A percentile compares a stretch with the other conserved stretches of the same genome.
These are phyloP conservation scores for Nyssa sinensis DNA, from an alignment of 148 eudicot genomes.

Conservation along the genomic window DNA sequence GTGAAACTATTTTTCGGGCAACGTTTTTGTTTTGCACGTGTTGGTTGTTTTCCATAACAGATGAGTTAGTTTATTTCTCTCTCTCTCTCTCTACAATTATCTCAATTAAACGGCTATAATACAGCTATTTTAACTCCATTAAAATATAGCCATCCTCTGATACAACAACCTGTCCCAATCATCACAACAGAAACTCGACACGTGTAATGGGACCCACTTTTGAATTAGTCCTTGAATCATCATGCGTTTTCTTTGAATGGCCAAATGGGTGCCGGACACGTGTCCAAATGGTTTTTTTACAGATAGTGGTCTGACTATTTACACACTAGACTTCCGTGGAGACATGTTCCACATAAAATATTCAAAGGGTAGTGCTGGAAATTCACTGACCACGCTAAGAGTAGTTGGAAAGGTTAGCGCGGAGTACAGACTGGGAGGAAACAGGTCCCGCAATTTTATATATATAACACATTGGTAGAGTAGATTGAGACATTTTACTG, in stretches of 20 bases:
- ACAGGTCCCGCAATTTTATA: not conserved
- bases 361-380: not conserved
- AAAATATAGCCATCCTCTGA: not conserved
- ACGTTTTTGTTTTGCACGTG: not conserved
- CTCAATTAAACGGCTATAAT: slow-evolving; percentile 7
- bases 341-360: too few species aligned
- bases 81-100: slow-evolving; percentile 11
- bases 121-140: not conserved
- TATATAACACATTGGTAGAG: not conserved
- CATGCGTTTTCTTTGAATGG: too few species aligned
- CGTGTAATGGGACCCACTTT: not conserved
- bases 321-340: not conserved
- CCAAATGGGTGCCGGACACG: too few species aligned
- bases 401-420: not conserved
- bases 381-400: not conserved
- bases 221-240: not conserved
- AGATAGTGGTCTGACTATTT: not conserved
- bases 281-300: too few species aligned
- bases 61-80: not conserved
- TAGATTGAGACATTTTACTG: not conserved
- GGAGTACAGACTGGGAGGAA: slow-evolving; percentile 9
- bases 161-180: slow-evolving; percentile 7
- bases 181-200: not conserved
- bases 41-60: not conserved
- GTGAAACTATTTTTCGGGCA: not conserved